A percentile compares a stretch with the other conserved stretches of the same genome.
These are phyloP conservation scores for Candida succiphila DNA, from an alignment of 805 yeast genomes.

Conservation along the genomic window DNA sequence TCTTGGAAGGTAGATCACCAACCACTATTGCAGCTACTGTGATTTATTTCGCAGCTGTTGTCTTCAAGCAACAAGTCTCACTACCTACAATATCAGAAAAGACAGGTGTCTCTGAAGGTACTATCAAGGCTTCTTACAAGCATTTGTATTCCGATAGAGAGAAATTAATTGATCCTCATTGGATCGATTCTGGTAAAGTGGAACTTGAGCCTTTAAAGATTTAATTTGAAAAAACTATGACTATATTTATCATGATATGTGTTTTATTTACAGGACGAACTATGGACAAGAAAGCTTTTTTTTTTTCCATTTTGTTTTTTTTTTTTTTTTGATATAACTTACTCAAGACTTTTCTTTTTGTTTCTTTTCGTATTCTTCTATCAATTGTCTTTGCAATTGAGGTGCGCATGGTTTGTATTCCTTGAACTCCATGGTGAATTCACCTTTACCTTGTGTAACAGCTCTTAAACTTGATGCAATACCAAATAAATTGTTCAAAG, in stretches of 20 bases:
- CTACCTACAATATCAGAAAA: slow-evolving; percentile 82
- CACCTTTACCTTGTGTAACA: slow-evolving; percentile 97
- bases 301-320: too few relatives aligned
- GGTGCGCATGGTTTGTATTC: slow-evolving; percentile 87
- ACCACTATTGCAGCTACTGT: slow-evolving; percentile 97
- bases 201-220: slow-evolving; percentile 23
- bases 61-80: slow-evolving; percentile 70
- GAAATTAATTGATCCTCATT: slow-evolving; percentile 62
- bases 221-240: too few relatives aligned
- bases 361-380: slow-evolving; percentile 71
- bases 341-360: too few relatives aligned
- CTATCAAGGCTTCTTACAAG: slow-evolving; percentile 86
- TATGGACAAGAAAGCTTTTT: too few relatives aligned
- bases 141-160: slow-evolving; percentile 67
- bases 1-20: slow-evolving; percentile 93
- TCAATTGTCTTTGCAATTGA: slow-evolving; percentile 81
- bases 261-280: too few relatives aligned
- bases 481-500: slow-evolving; percentile 94
- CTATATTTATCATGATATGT: too few relatives aligned
- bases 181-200: slow-evolving; percentile 64
- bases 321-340: too few relatives aligned
- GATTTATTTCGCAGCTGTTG: slow-evolving; percentile 83
- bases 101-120: slow-evolving; percentile 95
- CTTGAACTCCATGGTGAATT: slow-evolving; percentile 89
- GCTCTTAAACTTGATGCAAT: slow-evolving; percentile 94